A percentile compares a stretch with the other conserved stretches of the same genome.
These are phyloP conservation scores for Fusarium sp. DNA, from an alignment of 2,329 filamentous ascomycete genomes.

Conservation along the genomic window DNA sequence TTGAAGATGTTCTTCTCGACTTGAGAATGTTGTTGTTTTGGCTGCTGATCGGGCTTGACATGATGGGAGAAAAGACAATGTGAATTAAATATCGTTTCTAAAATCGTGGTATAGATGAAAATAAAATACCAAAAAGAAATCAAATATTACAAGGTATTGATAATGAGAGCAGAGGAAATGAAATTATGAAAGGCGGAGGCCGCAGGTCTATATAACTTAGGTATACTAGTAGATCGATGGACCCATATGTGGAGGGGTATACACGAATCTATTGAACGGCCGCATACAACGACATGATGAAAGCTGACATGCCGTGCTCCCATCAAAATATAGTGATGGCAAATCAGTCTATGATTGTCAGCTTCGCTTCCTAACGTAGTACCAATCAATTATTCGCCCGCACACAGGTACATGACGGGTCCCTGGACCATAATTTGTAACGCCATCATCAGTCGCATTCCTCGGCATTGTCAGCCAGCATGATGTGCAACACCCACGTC, in stretches of 20 bases:
- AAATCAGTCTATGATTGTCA: constrained; percentile 40
- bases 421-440: constrained; percentile 32
- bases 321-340: constrained; percentile 17
- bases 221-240: constrained; percentile 24
- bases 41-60: constrained; percentile 30
- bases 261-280: constrained; percentile 28
- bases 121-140: constrained; percentile 1
- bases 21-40: constrained; percentile 29
- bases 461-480: constrained; percentile 28
- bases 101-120: neutral
- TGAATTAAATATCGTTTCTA: neutral
- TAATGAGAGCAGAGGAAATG: constrained; percentile 7
- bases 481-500: constrained; percentile 13
- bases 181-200: constrained; percentile 19
- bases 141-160: constrained; percentile 3
- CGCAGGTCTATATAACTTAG: constrained; percentile 23
- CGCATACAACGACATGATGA: constrained; percentile 32
- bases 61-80: constrained; percentile 5
- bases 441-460: constrained; percentile 33
- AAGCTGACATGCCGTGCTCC: constrained; percentile 39
- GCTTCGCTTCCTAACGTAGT: constrained; percentile 39
- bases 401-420: constrained; percentile 22
- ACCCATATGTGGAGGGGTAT: constrained; percentile 26
- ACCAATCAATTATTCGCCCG: constrained; percentile 40
- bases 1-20: constrained; percentile 32